Percentiles rank a stretch among this genome's conserved stretches.
These are phyloP conservation scores for Aspergillus chevalieri DNA, from an alignment of 2,329 filamentous ascomycete genomes.

Conservation along the genomic window DNA sequence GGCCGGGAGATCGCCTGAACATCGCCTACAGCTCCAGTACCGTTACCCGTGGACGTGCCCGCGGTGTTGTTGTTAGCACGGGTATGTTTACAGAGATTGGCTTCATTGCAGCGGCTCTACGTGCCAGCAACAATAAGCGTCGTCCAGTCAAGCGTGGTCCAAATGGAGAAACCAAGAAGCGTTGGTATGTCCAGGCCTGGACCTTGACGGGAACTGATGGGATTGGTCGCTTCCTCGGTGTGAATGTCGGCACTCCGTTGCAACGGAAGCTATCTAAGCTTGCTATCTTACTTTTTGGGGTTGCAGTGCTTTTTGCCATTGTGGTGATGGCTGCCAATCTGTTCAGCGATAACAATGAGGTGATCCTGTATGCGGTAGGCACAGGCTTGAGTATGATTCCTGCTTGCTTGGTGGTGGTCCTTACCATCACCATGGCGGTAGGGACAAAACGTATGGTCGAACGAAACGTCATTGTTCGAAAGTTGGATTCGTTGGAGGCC, in stretches of 20 bases:
- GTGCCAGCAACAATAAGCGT: constrained; percentile 50
- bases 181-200: constrained; percentile 49
- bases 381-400: constrained; percentile 58
- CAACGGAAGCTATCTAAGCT: constrained; percentile 63
- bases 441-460: constrained; percentile 55
- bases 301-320: constrained; percentile 63
- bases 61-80: constrained; percentile 55
- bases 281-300: constrained; percentile 59
- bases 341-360: constrained; percentile 50
- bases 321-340: constrained; percentile 62
- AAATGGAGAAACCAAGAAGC: constrained; percentile 45
- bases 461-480: constrained; percentile 53
- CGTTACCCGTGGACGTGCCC: constrained; percentile 55
- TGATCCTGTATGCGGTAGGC: constrained; percentile 60
- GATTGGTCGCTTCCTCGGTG: constrained; percentile 58
- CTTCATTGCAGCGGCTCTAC: constrained; percentile 59
- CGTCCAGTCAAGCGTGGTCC: constrained; percentile 49
- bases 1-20: constrained; percentile 56
- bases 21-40: constrained; percentile 58
- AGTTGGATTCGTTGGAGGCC: constrained; percentile 53
- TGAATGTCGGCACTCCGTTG: constrained; percentile 63
- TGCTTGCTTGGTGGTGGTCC: constrained; percentile 57
- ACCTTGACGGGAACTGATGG: constrained; percentile 51
- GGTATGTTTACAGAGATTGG: constrained; percentile 60
- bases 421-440: constrained; percentile 63